A percentile compares a stretch with the other conserved stretches of the same genome.
Evolutionary conservation across 2,329 filamentous ascomycete genomes (phyloP).

Genomic region (Claviceps sp.): DNA sequence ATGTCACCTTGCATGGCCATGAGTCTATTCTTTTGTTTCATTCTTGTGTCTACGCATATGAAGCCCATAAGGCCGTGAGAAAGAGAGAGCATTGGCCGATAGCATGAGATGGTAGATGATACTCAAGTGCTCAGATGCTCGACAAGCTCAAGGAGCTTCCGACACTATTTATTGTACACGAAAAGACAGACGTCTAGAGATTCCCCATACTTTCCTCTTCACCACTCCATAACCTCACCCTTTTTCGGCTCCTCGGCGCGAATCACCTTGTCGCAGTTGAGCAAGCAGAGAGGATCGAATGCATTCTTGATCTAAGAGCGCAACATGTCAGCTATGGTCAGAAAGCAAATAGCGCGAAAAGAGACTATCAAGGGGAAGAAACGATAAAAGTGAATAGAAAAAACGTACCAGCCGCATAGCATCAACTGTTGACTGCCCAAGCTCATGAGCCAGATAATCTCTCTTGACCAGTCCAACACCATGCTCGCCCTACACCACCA

Average conservation of each 20-base stretch:
- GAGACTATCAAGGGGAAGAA: not conserved
- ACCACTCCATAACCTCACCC: constrained; percentile 33
- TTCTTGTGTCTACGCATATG: no score
- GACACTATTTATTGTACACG: not conserved
- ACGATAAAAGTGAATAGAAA: not conserved
- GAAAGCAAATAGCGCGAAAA: not conserved
- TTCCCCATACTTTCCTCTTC: constrained; percentile 1
- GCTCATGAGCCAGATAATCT: constrained; percentile 68
- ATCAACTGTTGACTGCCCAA: constrained; percentile 62
- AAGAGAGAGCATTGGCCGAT: no score
- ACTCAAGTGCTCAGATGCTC: not conserved
- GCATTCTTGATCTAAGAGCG: constrained; percentile 56
- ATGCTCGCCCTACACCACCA: constrained; percentile 51
- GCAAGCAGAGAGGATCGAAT: constrained; percentile 59
- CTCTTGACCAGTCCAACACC: constrained; percentile 75
- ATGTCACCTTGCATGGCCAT: no score
- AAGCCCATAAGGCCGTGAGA: no score
- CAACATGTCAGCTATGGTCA: not conserved
- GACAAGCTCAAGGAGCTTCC: no score
- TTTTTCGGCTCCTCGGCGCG: constrained; percentile 38
- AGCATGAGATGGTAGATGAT: not conserved
- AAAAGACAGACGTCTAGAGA: not conserved
- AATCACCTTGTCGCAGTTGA: constrained; percentile 58
- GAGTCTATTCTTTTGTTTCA: no score
- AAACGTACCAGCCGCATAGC: constrained; percentile 63